phyloP scores from a whole-genome alignment of 306 rosid genomes.

The Quercus suber region DNA sequence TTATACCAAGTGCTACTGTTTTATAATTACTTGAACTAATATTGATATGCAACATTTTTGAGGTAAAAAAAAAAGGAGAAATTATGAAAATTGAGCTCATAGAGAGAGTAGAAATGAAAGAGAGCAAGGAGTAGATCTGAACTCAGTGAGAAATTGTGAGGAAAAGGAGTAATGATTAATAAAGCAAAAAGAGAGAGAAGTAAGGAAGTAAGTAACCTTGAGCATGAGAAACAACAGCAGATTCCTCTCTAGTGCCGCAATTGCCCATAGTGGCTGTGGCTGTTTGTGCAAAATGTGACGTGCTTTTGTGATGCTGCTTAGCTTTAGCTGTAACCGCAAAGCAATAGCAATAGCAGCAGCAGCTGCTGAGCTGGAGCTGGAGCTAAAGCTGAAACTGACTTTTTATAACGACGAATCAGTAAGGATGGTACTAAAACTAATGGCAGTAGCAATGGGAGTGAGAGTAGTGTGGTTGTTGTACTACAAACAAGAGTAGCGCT shows the following conservation, averaged over 20 bases:
- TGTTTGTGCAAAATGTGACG: neutral
- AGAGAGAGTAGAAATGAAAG: neutral
- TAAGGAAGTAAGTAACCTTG: conserved; percentile 50
- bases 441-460: conserved; percentile 16
- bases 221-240: conserved; percentile 89
- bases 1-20: too few species aligned
- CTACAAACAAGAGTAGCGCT: neutral
- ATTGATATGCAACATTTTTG: neutral
- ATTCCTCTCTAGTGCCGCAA: conserved; percentile 96
- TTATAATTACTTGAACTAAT: too few species aligned
- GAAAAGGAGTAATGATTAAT: neutral
- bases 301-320: conserved; percentile 14
- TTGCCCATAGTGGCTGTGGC: conserved; percentile 61
- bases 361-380: neutral
- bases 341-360: neutral
- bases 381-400: too few species aligned
- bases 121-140: conserved; percentile 50
- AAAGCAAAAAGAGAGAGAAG: neutral
- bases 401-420: too few species aligned
- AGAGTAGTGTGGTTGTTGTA: conserved; percentile 2
- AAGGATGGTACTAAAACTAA: neutral
- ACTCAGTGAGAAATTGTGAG: neutral
- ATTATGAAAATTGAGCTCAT: neutral
- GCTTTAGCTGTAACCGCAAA: neutral
- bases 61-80: neutral